Percentiles rank a stretch among this genome's conserved stretches.
phyloP scores from a whole-genome alignment of 2,329 filamentous ascomycete species.

The Aspergillus tanneri region DNA sequence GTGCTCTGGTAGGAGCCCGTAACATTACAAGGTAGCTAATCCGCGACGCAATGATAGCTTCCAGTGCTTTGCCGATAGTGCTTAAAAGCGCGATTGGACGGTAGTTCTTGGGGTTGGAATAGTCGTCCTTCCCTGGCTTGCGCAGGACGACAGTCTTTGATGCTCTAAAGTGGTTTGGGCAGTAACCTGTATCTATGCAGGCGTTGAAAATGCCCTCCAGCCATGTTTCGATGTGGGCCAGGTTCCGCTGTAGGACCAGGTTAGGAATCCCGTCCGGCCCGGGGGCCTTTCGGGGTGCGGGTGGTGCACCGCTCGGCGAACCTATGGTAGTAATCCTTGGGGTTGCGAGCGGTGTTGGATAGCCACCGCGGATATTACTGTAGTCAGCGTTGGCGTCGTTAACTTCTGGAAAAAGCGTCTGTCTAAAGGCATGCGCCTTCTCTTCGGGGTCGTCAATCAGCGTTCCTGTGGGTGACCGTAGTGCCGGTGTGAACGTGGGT shows the following conservation, averaged over 20 bases:
- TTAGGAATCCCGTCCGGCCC: conserved; percentile 13
- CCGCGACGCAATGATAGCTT: conserved; percentile 17
- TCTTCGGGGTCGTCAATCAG: too few species aligned
- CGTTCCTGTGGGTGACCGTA: too few species aligned
- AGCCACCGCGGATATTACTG: too few species aligned
- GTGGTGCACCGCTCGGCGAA: too few species aligned
- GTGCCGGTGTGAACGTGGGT: too few species aligned
- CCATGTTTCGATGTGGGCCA: too few species aligned
- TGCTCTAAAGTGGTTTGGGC: conserved; percentile 4
- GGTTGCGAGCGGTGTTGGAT: too few species aligned
- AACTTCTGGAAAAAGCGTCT: too few species aligned
- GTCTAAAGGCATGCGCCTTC: too few species aligned
- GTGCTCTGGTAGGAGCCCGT: conserved; percentile 1
- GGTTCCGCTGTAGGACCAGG: not conserved
- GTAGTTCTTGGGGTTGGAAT: conserved; percentile 18
- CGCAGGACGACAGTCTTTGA: conserved; percentile 15
- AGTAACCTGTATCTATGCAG: conserved; percentile 1
- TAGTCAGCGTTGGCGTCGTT: too few species aligned
- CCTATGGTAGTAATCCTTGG: too few species aligned
- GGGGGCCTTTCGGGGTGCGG: conserved; percentile 11
- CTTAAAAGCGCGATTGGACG: conserved; percentile 19
- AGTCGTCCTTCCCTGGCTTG: conserved; percentile 23
- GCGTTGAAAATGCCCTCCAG: conserved; percentile 3
- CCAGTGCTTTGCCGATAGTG: conserved; percentile 19
- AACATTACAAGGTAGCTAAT: conserved; percentile 16